phyloP scores from a whole-genome alignment of 768 basidiomycete genomes.

The Pleurotus djamor region DNA sequence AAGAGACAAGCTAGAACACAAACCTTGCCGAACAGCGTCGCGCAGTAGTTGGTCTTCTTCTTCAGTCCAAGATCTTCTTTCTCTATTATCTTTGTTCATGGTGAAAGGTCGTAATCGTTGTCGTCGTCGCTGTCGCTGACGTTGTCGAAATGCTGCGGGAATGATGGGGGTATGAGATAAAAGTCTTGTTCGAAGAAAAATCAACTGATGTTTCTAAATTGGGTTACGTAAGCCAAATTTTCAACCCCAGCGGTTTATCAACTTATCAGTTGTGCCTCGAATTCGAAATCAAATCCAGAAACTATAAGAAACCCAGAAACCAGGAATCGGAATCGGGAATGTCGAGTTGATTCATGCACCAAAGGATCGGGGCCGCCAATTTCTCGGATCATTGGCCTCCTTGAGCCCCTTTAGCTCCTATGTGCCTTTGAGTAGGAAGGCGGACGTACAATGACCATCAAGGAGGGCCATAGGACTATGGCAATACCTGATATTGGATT shows the following conservation, averaged over 20 bases:
- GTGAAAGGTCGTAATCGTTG: neutral
- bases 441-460: too few species aligned
- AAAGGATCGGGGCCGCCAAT: too few species aligned
- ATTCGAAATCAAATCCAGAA: too few species aligned
- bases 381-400: too few species aligned
- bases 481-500: too few species aligned
- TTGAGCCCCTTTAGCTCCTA: too few species aligned
- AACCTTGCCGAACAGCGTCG: constrained; percentile 48
- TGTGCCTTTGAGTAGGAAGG: too few species aligned
- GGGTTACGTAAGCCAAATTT: neutral
- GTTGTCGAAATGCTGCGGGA: neutral
- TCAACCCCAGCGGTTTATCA: neutral
- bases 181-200: neutral
- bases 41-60: constrained; percentile 53
- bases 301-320: too few species aligned
- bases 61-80: constrained; percentile 50
- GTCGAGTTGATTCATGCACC: too few species aligned
- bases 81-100: constrained; percentile 23
- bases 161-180: neutral
- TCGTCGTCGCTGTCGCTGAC: neutral
- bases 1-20: constrained; percentile 10
- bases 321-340: too few species aligned
- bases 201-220: neutral
- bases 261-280: too few species aligned
- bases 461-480: too few species aligned